These are phyloP conservation scores for Barnettozyma sp. DNA, from an alignment of 805 yeast species.

Conservation along the genomic window DNA sequence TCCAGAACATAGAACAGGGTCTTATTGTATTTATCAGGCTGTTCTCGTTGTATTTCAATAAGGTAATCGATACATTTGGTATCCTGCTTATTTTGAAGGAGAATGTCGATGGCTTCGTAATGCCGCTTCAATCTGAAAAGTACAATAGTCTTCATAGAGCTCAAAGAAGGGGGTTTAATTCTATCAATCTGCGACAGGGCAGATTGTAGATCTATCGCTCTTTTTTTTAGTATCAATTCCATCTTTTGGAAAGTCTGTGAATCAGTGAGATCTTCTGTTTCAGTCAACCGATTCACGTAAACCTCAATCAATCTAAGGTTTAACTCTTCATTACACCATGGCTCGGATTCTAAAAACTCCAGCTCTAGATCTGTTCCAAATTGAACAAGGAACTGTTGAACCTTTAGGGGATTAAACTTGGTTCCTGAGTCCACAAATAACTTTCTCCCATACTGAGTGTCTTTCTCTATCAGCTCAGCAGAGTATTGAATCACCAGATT, in stretches of 20 bases:
- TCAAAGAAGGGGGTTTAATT: background rate
- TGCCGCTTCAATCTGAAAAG: constrained; percentile 55
- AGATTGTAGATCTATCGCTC: background rate
- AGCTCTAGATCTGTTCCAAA: constrained; percentile 28
- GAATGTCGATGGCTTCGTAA: constrained; percentile 53
- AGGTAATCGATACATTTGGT: constrained; percentile 58
- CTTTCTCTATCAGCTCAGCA: constrained; percentile 14
- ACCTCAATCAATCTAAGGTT: constrained; percentile 39
- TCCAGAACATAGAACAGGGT: background rate
- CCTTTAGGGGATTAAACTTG: constrained; percentile 45
- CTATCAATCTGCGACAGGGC: constrained; percentile 2
- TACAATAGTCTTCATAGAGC: constrained; percentile 43
- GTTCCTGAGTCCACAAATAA: constrained; percentile 57
- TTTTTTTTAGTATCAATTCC: constrained; percentile 27
- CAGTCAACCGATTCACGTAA: constrained; percentile 33
- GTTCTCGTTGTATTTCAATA: constrained; percentile 32
- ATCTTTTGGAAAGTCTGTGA: too few species aligned
- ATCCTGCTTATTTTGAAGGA: constrained; percentile 50
- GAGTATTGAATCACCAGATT: constrained; percentile 53
- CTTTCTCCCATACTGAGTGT: constrained; percentile 31
- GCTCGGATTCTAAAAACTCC: constrained; percentile 45
- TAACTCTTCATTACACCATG: constrained; percentile 28
- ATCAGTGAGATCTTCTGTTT: constrained; percentile 1
- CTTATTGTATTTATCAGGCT: background rate
- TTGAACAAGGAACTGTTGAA: constrained; percentile 42